Evolutionary conservation across 2,329 filamentous ascomycete species (phyloP), one percentile per base, ranked within the genome.

Genomic region (Aspergillus pseudoviridinutans): DNA sequence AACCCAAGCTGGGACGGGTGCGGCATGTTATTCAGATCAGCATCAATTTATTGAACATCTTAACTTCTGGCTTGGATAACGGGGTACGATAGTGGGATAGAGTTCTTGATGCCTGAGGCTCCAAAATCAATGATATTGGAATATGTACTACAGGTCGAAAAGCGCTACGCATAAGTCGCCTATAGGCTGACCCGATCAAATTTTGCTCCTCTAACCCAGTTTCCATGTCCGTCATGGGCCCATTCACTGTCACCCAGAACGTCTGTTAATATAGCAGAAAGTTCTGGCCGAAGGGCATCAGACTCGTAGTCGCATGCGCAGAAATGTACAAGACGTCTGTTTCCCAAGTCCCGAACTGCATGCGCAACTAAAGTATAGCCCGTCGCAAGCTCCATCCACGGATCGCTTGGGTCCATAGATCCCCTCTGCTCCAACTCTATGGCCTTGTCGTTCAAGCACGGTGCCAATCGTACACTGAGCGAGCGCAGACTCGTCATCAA

Each of bases 331-430:
- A 69, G 46, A 25, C 61, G 53, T n/a, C 54, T 58, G 6, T 54
- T 55, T 1, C 64, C 62, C 12, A 72, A 51, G 6, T 68, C 64
- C 20, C 62, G 62, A 32, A 78, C 68, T 22, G 69, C 63, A 57
- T 74, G 70, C 9, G 71, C 72, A 28, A 85, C 73, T 32, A 80
- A 66, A 3, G 72, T 74, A 65, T 84, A 84, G 0, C 78, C 73
- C 1, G 78, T 79, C 57, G 81, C 76, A 14, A 82, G 78, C 67
- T 85, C 82, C 71, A 81, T 79, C 82, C 83, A 84, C 0, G 75
- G 74, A 57, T 78, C 75, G 24, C 74, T 74, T 7, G 74, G 68
- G 42, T 78, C 75, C 62, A 77, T 67, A 1, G 73, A 74, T 3
- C 70, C 73, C 44, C 70, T 66, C 22, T 72, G 68, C 51, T 76